phyloP scores from a whole-genome alignment of 768 basidiomycete genomes.

The Collybiopsis confluens region DNA sequence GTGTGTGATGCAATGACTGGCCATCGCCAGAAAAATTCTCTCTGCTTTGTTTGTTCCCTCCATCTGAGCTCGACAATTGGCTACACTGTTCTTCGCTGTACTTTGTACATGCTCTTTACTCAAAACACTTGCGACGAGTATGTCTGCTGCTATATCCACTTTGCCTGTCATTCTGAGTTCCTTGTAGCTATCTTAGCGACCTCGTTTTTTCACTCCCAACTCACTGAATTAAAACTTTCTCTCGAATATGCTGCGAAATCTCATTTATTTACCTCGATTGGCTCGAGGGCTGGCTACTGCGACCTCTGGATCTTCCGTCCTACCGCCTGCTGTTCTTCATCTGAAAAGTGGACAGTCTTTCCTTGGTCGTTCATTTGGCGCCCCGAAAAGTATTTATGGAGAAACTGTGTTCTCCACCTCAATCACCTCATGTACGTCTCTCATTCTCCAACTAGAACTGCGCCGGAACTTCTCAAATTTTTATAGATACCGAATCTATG shows the following conservation, averaged over 20 bases:
- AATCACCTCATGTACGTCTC: conserved; percentile 87
- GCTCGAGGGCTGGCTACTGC: conserved; percentile 68
- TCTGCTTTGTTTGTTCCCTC: too few relatives aligned
- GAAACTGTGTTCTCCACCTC: conserved; percentile 99
- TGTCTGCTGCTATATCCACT: conserved; percentile 19
- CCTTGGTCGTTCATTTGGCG: conserved; percentile 84
- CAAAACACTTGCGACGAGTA: conserved; percentile 89
- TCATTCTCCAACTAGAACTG: too few relatives aligned
- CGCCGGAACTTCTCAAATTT: too few relatives aligned
- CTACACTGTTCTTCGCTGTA: not conserved
- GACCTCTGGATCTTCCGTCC: conserved; percentile 34
- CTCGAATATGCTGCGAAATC: conserved; percentile 50
- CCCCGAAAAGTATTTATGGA: conserved; percentile 81
- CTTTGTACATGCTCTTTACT: conserved; percentile 72
- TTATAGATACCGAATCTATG: conserved; percentile 97
- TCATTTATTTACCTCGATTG: conserved; percentile 45
- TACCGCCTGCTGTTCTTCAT: conserved; percentile 76
- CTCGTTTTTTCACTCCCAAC: conserved; percentile 73
- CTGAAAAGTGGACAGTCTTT: conserved; percentile 94
- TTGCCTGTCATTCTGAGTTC: conserved; percentile 12
- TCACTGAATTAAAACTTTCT: conserved; percentile 29
- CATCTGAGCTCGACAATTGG: too few relatives aligned
- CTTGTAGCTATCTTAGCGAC: conserved; percentile 78
- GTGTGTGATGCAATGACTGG: too few relatives aligned
- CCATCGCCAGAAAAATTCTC: too few relatives aligned